Evolutionary conservation across 2,329 filamentous ascomycete genomes (phyloP).

Genomic region (Trichoderma koningiopsis): DNA sequence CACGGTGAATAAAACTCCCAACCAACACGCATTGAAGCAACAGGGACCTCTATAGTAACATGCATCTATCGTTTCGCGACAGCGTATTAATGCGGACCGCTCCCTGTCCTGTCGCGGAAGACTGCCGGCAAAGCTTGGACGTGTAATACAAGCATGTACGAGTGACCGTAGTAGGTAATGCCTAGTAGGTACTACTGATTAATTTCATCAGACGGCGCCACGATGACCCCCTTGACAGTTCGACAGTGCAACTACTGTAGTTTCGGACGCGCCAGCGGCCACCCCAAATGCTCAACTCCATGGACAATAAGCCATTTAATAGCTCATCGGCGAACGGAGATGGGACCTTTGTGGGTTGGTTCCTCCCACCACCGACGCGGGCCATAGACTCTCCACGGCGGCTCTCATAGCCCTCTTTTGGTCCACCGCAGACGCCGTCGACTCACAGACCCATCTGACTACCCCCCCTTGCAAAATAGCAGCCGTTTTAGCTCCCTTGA

Average conservation of each 20-base stretch:
- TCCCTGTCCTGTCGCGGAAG: neutral
- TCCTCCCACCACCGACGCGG: neutral
- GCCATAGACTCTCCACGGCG: neutral
- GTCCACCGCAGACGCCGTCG: constrained; percentile 11
- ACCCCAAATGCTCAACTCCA: neutral
- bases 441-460: constrained; percentile 2
- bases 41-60: neutral
- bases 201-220: neutral
- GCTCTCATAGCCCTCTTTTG: neutral
- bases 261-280: neutral
- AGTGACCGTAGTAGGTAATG: neutral
- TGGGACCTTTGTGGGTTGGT: constrained; percentile 1
- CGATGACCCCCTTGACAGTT: neutral
- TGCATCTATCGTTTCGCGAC: neutral
- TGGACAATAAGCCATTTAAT: neutral
- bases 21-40: neutral
- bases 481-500: neutral
- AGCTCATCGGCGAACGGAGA: neutral
- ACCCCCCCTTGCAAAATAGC: neutral
- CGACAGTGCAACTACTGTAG: neutral
- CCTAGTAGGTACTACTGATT: neutral
- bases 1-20: neutral
- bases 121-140: neutral
- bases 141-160: neutral
- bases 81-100: neutral